Conservation (phyloP, 192 early-diverging fungal species). For the Coemansia sp. region DNA sequence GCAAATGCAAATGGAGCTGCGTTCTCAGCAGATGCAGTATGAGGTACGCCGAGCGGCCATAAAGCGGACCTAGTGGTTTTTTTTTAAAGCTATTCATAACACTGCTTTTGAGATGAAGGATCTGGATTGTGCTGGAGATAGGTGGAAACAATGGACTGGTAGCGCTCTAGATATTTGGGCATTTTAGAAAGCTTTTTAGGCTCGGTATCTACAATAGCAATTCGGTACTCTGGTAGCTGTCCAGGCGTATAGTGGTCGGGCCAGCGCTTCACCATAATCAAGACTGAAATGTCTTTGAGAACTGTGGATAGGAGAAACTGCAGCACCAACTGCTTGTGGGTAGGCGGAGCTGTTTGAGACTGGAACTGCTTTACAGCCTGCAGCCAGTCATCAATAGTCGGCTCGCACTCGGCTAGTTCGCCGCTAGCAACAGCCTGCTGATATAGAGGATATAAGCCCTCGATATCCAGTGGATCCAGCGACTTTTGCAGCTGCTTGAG, state of each 20-base stretch:
- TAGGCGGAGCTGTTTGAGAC: background rate
- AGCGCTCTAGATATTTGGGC: slow-evolving; percentile 53
- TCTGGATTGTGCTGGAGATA: slow-evolving; percentile 34
- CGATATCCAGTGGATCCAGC: slow-evolving; percentile 61
- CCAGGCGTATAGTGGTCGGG: background rate
- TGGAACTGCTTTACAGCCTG: slow-evolving; percentile 18
- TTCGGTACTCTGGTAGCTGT: slow-evolving; percentile 20
- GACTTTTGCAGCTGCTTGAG: slow-evolving; percentile 52
- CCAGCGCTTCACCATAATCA: slow-evolving; percentile 48
- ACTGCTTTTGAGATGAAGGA: slow-evolving; percentile 13
- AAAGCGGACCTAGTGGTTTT: background rate
- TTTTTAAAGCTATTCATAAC: slow-evolving; percentile 19
- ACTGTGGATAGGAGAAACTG: slow-evolving; percentile 71
- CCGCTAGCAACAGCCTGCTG: slow-evolving; percentile 24
- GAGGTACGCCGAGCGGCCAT: slow-evolving; percentile 44
- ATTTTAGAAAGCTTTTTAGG: slow-evolving; percentile 64
- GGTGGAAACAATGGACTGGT: slow-evolving; percentile 56
- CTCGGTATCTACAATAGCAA: slow-evolving; percentile 70
- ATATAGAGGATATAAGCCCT: slow-evolving; percentile 45
- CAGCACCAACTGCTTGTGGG: slow-evolving; percentile 54
- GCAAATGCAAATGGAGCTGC: slow-evolving; percentile 41
- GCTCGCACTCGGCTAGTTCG: slow-evolving; percentile 11
- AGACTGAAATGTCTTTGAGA: slow-evolving; percentile 75
- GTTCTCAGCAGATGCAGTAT: slow-evolving; percentile 47
- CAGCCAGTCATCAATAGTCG: slow-evolving; percentile 33